Conservation (phyloP, 129 eudicot species). For the Flaveria bidentis region DNA sequence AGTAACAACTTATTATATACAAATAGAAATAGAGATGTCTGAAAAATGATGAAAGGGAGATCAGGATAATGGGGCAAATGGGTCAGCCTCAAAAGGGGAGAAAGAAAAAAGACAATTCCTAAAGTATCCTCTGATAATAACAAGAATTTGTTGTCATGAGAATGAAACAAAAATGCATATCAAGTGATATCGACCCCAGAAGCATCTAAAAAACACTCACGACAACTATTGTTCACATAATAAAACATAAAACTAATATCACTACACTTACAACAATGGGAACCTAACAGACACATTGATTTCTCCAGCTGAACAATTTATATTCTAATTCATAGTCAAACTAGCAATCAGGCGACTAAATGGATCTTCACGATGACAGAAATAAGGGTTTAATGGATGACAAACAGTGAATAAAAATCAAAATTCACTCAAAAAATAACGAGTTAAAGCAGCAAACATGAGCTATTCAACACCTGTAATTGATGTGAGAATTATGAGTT, state of each 20-base stretch:
- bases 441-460: not conserved
- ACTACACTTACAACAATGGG: constrained; percentile 3
- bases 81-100: constrained; percentile 24
- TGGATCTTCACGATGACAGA: not conserved
- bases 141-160: constrained; percentile 35
- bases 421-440: not conserved
- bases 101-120: constrained; percentile 14
- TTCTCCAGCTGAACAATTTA: not conserved
- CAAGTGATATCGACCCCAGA: constrained; percentile 21
- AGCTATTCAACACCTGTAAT: constrained; percentile 32
- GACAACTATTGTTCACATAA: not conserved
- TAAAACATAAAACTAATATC: not conserved
- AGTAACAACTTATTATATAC: not conserved
- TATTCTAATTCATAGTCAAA: not conserved
- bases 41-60: not conserved
- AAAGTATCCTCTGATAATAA: constrained; percentile 24
- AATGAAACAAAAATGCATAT: constrained; percentile 31
- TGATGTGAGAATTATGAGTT: constrained; percentile 8
- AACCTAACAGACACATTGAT: not conserved
- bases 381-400: too few relatives aligned
- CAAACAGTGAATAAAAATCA: too few relatives aligned
- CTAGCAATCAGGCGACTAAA: not conserved
- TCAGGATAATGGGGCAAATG: not conserved
- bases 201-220: not conserved
- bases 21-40: not conserved